phyloP scores from a whole-genome alignment of 1,284 basidiomycete genomes.

The Trichosporon sp. region DNA sequence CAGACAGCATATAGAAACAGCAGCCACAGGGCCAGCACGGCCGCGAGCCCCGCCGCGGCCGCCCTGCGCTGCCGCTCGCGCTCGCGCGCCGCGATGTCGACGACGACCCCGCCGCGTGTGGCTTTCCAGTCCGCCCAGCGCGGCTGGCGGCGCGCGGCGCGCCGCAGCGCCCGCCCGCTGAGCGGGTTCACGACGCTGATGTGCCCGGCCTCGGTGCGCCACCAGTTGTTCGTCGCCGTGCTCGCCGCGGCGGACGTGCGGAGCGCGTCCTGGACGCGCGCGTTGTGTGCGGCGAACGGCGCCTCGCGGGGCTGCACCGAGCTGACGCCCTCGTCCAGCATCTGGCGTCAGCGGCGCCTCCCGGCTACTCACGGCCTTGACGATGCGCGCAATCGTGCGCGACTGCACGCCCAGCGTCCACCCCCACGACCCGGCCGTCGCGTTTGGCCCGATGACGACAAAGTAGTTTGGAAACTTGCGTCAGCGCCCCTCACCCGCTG shows the following conservation, averaged over 20 bases:
- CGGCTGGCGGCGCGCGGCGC: background rate
- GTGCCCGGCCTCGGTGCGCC: constrained; percentile 2
- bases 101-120: background rate
- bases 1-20: background rate
- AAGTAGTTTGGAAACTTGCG: constrained; percentile 29
- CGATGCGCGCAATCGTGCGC: constrained; percentile 17
- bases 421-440: constrained; percentile 23
- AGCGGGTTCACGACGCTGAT: constrained; percentile 17
- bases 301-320: constrained; percentile 18
- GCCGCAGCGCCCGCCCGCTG: constrained; percentile 9
- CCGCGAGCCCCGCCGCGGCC: background rate
- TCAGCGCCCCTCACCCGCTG: background rate
- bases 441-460: constrained; percentile 27
- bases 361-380: background rate
- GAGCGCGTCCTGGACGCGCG: constrained; percentile 7
- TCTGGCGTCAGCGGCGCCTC: background rate
- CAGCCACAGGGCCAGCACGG: background rate
- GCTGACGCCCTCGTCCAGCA: constrained; percentile 20
- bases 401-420: constrained; percentile 23
- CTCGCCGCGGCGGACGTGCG: background rate
- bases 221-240: constrained; percentile 10
- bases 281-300: constrained; percentile 17
- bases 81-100: background rate
- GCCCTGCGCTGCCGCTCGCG: background rate
- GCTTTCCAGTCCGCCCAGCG: background rate